Evolutionary conservation across 2,329 filamentous ascomycete genomes (phyloP).

Genomic region (Thielaviopsis punctulata): DNA sequence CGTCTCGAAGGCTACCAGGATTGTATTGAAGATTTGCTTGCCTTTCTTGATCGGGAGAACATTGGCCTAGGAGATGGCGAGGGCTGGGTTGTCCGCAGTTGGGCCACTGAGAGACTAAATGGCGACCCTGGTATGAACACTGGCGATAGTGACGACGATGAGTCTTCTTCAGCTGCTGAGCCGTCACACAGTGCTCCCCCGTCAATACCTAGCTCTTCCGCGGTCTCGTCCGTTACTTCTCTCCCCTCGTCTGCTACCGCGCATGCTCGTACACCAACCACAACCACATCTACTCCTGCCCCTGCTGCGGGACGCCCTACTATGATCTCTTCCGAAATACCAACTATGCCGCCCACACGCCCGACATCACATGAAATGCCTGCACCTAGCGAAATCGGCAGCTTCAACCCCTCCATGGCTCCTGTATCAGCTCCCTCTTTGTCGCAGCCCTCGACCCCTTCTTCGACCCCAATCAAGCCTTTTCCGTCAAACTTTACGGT

Average conservation of each 20-base stretch:
- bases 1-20: conserved; percentile 80
- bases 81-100: conserved; percentile 42
- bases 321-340: background rate
- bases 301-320: no score
- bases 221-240: conserved; percentile 16
- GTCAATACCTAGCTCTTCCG: conserved; percentile 1
- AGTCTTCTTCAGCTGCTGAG: conserved; percentile 35
- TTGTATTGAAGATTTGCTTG: conserved; percentile 75
- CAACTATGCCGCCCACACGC: background rate
- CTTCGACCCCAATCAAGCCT: conserved; percentile 4
- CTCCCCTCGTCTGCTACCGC: conserved; percentile 17
- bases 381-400: background rate
- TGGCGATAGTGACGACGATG: conserved; percentile 49
- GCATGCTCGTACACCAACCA: conserved; percentile 17
- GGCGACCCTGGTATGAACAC: conserved; percentile 36
- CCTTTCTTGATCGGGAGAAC: conserved; percentile 67
- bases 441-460: no score
- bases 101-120: conserved; percentile 53
- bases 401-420: background rate
- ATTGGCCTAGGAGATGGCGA: conserved; percentile 67
- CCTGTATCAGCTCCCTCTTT: no score
- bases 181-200: background rate
- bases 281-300: conserved; percentile 21
- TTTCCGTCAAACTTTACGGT: conserved; percentile 25
- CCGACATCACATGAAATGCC: background rate